phyloP scores from a whole-genome alignment of 805 yeast species.

The Pichia sporocuriosa region DNA sequence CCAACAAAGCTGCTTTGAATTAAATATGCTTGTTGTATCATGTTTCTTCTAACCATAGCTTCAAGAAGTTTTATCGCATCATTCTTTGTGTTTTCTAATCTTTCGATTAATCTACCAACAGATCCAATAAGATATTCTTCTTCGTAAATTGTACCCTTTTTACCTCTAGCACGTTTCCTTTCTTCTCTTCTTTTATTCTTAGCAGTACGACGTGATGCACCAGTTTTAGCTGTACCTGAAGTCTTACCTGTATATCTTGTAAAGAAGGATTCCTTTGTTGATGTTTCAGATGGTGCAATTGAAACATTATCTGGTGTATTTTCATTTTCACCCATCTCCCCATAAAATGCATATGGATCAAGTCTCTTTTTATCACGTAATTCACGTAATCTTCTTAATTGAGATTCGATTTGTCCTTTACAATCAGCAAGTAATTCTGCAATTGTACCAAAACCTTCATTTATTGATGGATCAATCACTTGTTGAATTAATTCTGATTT shows the following conservation, averaged over 20 bases:
- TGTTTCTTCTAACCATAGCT: slow-evolving; percentile 64
- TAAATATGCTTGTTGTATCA: slow-evolving; percentile 74
- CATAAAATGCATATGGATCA: slow-evolving; percentile 84
- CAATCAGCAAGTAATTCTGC: slow-evolving; percentile 95
- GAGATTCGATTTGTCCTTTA: slow-evolving; percentile 76
- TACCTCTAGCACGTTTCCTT: slow-evolving; percentile 91
- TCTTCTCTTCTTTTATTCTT: slow-evolving; percentile 94
- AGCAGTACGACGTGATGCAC: slow-evolving; percentile 87
- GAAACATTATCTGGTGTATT: slow-evolving; percentile 92
- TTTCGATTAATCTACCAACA: slow-evolving; percentile 78
- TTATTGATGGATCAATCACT: slow-evolving; percentile 64
- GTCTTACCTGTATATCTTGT: slow-evolving; percentile 97
- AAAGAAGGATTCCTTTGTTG: slow-evolving; percentile 87
- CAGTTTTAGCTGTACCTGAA: slow-evolving; percentile 91
- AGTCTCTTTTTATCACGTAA: slow-evolving; percentile 73
- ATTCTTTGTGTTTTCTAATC: slow-evolving; percentile 63
- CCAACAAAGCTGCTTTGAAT: slow-evolving; percentile 63
- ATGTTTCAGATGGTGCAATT: slow-evolving; percentile 88
- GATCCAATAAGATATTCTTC: slow-evolving; percentile 91
- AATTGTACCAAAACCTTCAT: slow-evolving; percentile 81
- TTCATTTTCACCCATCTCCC: slow-evolving; percentile 48
- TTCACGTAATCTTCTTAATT: slow-evolving; percentile 75
- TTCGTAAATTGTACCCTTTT: slow-evolving; percentile 95
- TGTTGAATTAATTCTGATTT: slow-evolving; percentile 42
- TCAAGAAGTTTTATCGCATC: slow-evolving; percentile 74